phyloP scores from a whole-genome alignment of 192 early-diverging fungal genomes.

The Chytriomyces confervae region DNA sequence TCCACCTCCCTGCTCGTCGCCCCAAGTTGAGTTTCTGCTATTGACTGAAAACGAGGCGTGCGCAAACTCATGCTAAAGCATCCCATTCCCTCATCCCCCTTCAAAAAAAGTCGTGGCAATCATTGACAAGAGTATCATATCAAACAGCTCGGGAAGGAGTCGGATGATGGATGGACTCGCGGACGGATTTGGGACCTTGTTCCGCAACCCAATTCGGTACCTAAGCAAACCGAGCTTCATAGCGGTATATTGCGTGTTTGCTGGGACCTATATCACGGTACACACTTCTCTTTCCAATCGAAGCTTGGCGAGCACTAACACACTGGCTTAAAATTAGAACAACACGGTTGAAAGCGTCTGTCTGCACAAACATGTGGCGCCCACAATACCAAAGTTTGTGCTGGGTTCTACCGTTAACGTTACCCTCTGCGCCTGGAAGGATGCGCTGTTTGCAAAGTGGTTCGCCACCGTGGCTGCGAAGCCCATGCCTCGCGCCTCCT shows the following conservation, averaged over 20 bases:
- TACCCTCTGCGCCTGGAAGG: constrained; percentile 50
- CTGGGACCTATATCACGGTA: constrained; percentile 35
- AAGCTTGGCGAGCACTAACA: not conserved
- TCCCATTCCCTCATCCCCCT: not conserved
- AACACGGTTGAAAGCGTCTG: constrained; percentile 47
- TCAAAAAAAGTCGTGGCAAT: constrained; percentile 49
- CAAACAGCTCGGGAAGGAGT: constrained; percentile 45
- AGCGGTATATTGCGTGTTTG: constrained; percentile 47
- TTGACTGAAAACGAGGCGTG: not conserved
- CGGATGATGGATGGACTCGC: constrained; percentile 33
- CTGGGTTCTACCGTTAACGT: constrained; percentile 46
- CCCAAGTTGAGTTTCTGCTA: constrained; percentile 2
- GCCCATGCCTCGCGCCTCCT: constrained; percentile 44
- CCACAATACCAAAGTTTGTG: constrained; percentile 48
- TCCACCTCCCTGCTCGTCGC: not conserved
- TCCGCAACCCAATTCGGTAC: constrained; percentile 38
- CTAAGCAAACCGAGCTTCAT: constrained; percentile 39
- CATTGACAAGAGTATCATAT: constrained; percentile 55
- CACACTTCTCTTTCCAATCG: not conserved
- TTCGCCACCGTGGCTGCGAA: constrained; percentile 21
- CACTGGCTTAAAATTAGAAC: constrained; percentile 31
- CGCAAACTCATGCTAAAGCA: not conserved
- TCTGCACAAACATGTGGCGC: constrained; percentile 22
- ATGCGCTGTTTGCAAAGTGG: constrained; percentile 46
- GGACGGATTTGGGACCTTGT: constrained; percentile 23